phyloP scores from a whole-genome alignment of 495 filamentous ascomycete species.

The Hyaloscypha bicolor region DNA sequence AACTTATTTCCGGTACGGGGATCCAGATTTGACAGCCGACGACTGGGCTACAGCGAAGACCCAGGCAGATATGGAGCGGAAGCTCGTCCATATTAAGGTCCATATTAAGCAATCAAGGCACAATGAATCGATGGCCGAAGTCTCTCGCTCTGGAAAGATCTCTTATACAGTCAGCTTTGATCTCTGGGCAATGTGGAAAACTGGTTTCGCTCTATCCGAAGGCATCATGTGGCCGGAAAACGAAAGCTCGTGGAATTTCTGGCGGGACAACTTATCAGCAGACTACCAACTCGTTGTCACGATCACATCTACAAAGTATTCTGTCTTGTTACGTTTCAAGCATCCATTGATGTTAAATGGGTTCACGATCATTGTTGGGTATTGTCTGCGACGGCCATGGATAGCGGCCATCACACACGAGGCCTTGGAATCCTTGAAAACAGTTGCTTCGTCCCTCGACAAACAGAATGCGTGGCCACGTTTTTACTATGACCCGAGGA shows the following conservation, averaged over 20 bases:
- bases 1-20: not conserved
- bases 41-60: not conserved
- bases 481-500: not conserved
- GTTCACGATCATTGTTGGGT: slow-evolving; percentile 1
- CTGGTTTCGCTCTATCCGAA: not conserved
- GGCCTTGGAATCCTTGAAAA: not conserved
- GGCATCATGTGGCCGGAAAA: not conserved
- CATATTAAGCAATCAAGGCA: not conserved
- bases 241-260: not conserved
- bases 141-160: not conserved
- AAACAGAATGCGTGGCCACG: not conserved
- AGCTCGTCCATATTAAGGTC: not conserved
- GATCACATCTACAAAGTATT: not conserved
- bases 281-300: not conserved
- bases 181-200: not conserved
- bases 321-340: not conserved
- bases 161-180: not conserved
- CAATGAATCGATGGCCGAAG: slow-evolving; percentile 1
- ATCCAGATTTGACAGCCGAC: slow-evolving; percentile 1
- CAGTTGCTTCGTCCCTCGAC: not conserved
- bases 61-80: not conserved
- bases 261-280: not conserved
- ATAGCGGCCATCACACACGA: not conserved
- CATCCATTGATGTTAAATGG: not conserved
- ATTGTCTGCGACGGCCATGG: not conserved